Percentiles rank a stretch among this genome's conserved stretches.
phyloP scores from a whole-genome alignment of 306 rosid species.

The Canavalia ensiformis region DNA sequence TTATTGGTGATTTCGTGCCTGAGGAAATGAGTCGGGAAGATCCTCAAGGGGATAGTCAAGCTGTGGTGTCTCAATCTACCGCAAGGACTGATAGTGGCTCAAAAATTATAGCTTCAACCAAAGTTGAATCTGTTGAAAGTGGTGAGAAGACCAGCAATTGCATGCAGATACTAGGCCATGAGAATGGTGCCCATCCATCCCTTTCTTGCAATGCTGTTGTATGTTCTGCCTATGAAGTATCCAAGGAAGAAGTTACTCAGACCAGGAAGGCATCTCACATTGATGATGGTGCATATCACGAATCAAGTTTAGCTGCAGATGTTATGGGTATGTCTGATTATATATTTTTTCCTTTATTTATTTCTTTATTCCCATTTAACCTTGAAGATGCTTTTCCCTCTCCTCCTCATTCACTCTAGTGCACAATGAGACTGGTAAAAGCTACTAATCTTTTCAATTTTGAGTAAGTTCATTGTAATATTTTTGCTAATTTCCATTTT shows the following conservation, averaged over 20 bases:
- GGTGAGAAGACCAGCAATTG: constrained; percentile 85
- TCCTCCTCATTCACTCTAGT: constrained; percentile 19
- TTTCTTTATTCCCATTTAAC: constrained; percentile 24
- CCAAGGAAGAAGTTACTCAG: constrained; percentile 80
- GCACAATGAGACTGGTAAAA: constrained; percentile 35
- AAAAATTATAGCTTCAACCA: constrained; percentile 75
- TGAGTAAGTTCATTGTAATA: constrained; percentile 25
- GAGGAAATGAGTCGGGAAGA: constrained; percentile 79
- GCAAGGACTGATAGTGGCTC: constrained; percentile 95
- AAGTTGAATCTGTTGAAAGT: constrained; percentile 91
- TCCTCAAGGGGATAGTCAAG: constrained; percentile 94
- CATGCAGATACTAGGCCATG: constrained; percentile 61
- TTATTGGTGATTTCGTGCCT: constrained; percentile 83
- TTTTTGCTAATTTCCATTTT: constrained; percentile 1
- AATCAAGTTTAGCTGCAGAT: constrained; percentile 63
- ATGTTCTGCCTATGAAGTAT: constrained; percentile 70
- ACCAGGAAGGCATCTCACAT: constrained; percentile 70
- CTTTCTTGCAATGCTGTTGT: constrained; percentile 86
- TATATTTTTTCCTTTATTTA: not conserved
- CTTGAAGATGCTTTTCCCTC: constrained; percentile 28
- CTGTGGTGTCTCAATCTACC: constrained; percentile 79
- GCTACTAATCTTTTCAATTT: constrained; percentile 7
- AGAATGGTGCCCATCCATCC: constrained; percentile 72
- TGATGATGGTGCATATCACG: constrained; percentile 64
- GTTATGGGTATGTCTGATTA: constrained; percentile 60